Evolutionary conservation across 495 filamentous ascomycete species (phyloP).

Genomic region (Oleoguttula mirabilis): DNA sequence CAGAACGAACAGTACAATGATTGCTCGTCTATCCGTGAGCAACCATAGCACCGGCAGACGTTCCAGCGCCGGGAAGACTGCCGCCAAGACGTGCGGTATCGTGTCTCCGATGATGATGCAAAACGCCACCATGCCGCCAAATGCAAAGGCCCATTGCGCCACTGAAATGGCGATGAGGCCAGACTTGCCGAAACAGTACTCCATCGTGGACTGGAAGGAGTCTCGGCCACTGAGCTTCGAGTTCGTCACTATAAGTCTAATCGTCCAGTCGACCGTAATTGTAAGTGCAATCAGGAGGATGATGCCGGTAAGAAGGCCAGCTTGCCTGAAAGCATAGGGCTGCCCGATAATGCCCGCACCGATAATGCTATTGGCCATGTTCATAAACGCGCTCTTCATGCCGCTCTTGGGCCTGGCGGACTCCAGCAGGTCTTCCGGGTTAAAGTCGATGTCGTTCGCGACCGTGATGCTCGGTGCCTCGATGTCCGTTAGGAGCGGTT

Average conservation of each 20-base stretch:
- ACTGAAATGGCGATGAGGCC: slow-evolving; percentile 82
- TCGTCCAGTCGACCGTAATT: slow-evolving; percentile 88
- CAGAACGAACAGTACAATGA: slow-evolving; percentile 75
- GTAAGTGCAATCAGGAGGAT: slow-evolving; percentile 69
- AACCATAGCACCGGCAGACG: slow-evolving; percentile 68
- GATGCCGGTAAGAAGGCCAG: slow-evolving; percentile 69
- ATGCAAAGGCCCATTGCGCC: slow-evolving; percentile 96
- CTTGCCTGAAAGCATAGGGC: slow-evolving; percentile 86
- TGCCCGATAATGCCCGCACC: slow-evolving; percentile 95
- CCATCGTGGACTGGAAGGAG: slow-evolving; percentile 88
- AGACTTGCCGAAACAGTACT: slow-evolving; percentile 78
- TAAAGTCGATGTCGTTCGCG: slow-evolving; percentile 46
- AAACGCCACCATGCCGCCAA: slow-evolving; percentile 96
- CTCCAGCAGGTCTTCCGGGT: slow-evolving; percentile 49
- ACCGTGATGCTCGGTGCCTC: slow-evolving; percentile 79
- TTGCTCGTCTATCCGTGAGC: slow-evolving; percentile 63
- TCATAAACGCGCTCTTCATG: slow-evolving; percentile 74
- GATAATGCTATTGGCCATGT: slow-evolving; percentile 98
- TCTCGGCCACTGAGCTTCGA: slow-evolving; percentile 84
- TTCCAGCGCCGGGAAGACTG: slow-evolving; percentile 64
- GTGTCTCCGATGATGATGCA: slow-evolving; percentile 94
- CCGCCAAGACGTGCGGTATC: slow-evolving; percentile 77
- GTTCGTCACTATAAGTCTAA: slow-evolving; percentile 89
- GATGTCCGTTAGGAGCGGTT: slow-evolving; percentile 72
- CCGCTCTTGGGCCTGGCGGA: slow-evolving; percentile 52